These are phyloP conservation scores for Starmera stellimalicola DNA, from an alignment of 1,139 yeast genomes.

Conservation along the genomic window DNA sequence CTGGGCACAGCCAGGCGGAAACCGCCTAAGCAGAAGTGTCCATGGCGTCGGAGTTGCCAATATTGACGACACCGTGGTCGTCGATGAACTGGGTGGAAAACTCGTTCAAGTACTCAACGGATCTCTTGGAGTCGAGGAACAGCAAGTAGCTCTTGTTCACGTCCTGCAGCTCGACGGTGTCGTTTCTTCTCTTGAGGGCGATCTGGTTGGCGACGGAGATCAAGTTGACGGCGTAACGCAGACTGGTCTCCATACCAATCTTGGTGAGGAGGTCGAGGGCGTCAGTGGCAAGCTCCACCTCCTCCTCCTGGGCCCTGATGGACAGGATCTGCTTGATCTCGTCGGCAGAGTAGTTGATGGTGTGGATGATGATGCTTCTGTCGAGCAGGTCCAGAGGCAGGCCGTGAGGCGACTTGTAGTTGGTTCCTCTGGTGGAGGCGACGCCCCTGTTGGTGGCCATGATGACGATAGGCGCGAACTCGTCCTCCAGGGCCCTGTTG, in stretches of 20 bases:
- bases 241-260: constrained; percentile 85
- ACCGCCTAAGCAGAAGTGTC: constrained; percentile 29
- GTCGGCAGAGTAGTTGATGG: constrained; percentile 63
- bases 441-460: constrained; percentile 99
- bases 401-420: constrained; percentile 93
- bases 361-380: constrained; percentile 87
- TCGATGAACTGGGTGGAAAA: constrained; percentile 61
- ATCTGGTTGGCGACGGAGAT: constrained; percentile 84
- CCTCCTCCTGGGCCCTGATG: constrained; percentile 95
- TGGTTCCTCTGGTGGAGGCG: constrained; percentile 86
- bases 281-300: constrained; percentile 74
- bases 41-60: constrained; percentile 39
- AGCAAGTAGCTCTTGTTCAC: constrained; percentile 80
- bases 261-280: constrained; percentile 86
- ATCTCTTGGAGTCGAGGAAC: constrained; percentile 81
- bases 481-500: constrained; percentile 95
- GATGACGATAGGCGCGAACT: constrained; percentile 91
- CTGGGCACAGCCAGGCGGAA: too few species aligned
- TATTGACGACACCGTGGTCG: constrained; percentile 56
- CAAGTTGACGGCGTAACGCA: constrained; percentile 88
- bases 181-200: constrained; percentile 69
- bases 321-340: constrained; percentile 81
- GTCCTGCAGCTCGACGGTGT: constrained; percentile 67
- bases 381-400: constrained; percentile 91
- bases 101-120: constrained; percentile 72